Evolutionary conservation across 352 stramenopile genomes (phyloP).

Genomic region (Globisporangium nodosum): DNA sequence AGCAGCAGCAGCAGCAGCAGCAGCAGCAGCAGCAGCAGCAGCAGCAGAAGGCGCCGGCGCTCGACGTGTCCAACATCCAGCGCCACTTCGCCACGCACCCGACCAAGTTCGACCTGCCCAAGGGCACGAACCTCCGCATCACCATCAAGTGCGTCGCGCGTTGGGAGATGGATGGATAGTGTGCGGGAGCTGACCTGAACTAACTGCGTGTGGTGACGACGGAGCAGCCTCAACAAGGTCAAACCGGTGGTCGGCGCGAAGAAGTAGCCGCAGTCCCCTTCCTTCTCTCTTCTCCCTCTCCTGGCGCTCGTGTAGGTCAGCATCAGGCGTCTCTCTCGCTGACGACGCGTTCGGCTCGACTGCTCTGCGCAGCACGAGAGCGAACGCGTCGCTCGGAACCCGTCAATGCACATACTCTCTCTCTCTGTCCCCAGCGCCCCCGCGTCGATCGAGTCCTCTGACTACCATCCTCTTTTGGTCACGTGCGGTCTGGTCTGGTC

Average conservation of each 20-base stretch:
- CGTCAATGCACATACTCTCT: background rate
- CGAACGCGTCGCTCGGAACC: no score
- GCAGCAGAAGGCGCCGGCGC: constrained; percentile 17
- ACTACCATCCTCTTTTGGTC: no score
- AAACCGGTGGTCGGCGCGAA: constrained; percentile 64
- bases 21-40: constrained; percentile 20
- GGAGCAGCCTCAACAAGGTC: constrained; percentile 51
- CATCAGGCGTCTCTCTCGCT: background rate
- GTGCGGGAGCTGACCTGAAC: background rate
- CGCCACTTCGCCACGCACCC: constrained; percentile 71
- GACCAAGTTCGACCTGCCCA: constrained; percentile 76
- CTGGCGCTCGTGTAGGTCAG: background rate
- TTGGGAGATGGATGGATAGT: no score
- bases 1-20: constrained; percentile 22
- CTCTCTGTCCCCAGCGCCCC: no score
- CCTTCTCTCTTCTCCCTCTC: background rate
- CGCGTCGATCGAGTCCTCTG: no score
- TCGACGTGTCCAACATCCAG: constrained; percentile 78
- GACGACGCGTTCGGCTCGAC: no score
- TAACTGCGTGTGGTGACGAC: background rate
- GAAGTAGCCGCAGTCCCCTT: constrained; percentile 26
- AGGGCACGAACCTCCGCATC: constrained; percentile 74
- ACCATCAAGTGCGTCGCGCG: constrained; percentile 66
- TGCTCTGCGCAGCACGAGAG: no score
- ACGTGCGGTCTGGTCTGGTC: no score